Evolutionary conservation across 148 eudicot species (phyloP).

Genomic region (Cornus kousa): DNA sequence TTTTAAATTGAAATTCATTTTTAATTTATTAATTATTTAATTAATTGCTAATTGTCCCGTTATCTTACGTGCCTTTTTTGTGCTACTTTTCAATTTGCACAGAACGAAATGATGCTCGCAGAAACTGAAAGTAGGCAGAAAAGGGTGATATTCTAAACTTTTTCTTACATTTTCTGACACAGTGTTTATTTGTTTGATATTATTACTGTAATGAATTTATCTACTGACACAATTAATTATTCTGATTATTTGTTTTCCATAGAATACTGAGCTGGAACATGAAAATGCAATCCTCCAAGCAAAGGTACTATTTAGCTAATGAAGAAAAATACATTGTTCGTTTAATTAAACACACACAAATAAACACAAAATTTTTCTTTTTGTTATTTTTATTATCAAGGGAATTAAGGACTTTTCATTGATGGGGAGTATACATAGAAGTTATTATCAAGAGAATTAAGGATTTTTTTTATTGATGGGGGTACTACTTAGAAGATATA

Average conservation of each 20-base stretch:
- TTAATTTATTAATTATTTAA: too few species aligned
- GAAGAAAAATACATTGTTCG: not conserved
- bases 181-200: not conserved
- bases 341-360: not conserved
- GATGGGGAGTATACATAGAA: too few species aligned
- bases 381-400: too few species aligned
- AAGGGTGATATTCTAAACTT: conserved; percentile 31
- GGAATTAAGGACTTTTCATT: too few species aligned
- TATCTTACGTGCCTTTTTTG: not conserved
- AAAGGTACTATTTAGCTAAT: conserved; percentile 17
- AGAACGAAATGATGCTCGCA: conserved; percentile 50
- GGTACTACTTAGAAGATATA: too few species aligned
- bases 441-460: too few species aligned
- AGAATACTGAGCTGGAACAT: conserved; percentile 41
- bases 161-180: not conserved
- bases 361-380: too few species aligned
- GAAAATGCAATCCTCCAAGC: conserved; percentile 38
- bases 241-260: not conserved
- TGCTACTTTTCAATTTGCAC: conserved; percentile 17
- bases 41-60: too few species aligned
- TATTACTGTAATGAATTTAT: not conserved
- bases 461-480: too few species aligned
- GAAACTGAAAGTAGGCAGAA: conserved; percentile 46
- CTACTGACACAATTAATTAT: not conserved
- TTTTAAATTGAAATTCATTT: too few species aligned